Evolutionary conservation across 2,329 filamentous ascomycete species (phyloP), one percentile per base, ranked within the genome.

Genomic region (Rachicladosporium sp.): DNA sequence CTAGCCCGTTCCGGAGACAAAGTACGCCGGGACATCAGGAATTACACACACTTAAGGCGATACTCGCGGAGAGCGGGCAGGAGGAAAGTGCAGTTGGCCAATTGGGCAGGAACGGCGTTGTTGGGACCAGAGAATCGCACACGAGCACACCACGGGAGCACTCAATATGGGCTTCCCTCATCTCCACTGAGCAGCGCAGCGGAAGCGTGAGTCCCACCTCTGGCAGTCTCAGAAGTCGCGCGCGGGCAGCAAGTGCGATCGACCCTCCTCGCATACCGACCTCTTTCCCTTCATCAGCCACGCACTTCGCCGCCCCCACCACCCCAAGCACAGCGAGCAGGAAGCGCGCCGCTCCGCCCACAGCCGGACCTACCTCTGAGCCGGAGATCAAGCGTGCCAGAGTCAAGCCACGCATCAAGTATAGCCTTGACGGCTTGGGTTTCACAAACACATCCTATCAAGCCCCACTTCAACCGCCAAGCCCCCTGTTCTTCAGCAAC

Each of bases 401-500:
- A 33, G 31, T 50, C 1, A 43, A 44, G 9, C 47, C 48, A 6
- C 46, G 47, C 13, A 36, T 41, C 10, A 46, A 44, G 19, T 45
- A 50, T 32, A 46, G 39, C 9, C 49, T 54, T 31, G 50, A 52
- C 40, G 43, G 41, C 21, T 49, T 51, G 30, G 15, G 15, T 19
- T 19, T 19, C 15, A 19, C 15, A 19, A 19, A 19, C 15, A 19
- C 15, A 19, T 42, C 43, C 31, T 49, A 42, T 31, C 40, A 36
- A 41, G 46, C 29, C 43, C 41, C 7, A 43, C 36, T 30, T 4
- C 56, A 64, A 42, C 67, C 67, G 3, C 59, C 60, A 1, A 71
- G 66, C 33, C 69, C 71, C 2, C 59, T 73, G 6, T 73, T 73
- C 63, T 71, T 73, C 53, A 70, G 68, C 29, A 60, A 69, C 44